Evolutionary conservation across 768 basidiomycete species (phyloP).

Genomic region (Calocera viscosa): DNA sequence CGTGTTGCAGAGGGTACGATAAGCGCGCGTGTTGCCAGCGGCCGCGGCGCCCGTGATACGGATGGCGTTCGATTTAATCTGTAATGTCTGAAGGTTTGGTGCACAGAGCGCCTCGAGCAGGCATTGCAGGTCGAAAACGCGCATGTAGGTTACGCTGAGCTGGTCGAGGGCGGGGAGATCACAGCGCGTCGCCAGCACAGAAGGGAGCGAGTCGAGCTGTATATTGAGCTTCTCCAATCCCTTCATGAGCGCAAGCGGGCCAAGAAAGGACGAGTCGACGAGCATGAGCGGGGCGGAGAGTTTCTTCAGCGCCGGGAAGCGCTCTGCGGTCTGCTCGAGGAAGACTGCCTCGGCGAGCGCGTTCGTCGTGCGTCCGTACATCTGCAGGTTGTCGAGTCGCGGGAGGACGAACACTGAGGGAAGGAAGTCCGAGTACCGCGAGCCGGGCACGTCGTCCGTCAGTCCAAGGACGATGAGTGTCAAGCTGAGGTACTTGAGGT

Average conservation of each 20-base stretch:
- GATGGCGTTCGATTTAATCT: conserved; percentile 6
- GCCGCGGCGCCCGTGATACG: neutral
- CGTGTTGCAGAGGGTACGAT: neutral
- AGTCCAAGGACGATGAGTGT: neutral
- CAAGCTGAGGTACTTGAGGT: neutral
- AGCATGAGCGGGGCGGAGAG: neutral
- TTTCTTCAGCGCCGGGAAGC: neutral
- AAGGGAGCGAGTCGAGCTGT: neutral
- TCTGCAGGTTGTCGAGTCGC: conserved; percentile 1
- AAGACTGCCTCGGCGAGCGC: neutral
- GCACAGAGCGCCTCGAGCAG: neutral
- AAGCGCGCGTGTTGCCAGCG: neutral
- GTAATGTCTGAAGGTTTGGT: neutral
- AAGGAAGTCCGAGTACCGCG: conserved; percentile 1
- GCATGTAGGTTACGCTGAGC: neutral
- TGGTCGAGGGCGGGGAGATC: neutral
- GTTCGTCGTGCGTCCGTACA: neutral
- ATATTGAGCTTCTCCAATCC: neutral
- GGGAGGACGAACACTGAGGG: neutral
- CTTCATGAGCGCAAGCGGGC: neutral
- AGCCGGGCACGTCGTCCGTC: neutral
- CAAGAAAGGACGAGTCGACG: neutral
- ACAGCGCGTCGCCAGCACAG: neutral
- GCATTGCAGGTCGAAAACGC: neutral
- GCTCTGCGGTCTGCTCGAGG: neutral